phyloP scores from a whole-genome alignment of 768 basidiomycete species.

The Inosperma sp. region DNA sequence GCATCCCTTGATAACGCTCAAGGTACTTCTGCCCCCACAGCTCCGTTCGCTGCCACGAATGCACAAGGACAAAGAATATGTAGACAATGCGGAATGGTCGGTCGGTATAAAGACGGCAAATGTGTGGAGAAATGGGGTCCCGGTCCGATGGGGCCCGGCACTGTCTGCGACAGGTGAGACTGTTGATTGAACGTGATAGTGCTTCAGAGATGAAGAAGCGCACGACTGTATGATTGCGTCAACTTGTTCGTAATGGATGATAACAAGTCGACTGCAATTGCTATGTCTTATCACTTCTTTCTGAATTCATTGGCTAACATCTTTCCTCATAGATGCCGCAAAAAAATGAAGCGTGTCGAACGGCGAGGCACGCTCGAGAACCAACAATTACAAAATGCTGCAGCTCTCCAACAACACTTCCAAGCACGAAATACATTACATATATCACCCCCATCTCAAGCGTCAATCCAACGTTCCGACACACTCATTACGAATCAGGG shows the following conservation, averaged over 20 bases:
- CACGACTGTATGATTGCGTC: too few relatives aligned
- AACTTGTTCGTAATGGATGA: too few relatives aligned
- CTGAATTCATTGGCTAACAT: constrained; percentile 5
- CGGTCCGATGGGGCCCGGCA: constrained; percentile 77
- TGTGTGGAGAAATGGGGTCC: constrained; percentile 89
- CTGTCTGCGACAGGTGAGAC: constrained; percentile 71
- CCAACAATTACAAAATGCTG: constrained; percentile 26
- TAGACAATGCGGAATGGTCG: constrained; percentile 66
- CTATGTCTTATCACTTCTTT: constrained; percentile 4
- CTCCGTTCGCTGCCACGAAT: constrained; percentile 45
- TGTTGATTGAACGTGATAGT: too few relatives aligned
- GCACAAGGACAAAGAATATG: constrained; percentile 70
- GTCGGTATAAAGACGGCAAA: constrained; percentile 78
- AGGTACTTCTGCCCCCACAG: constrained; percentile 9
- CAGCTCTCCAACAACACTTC: constrained; percentile 21
- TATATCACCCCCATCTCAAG: constrained; percentile 19
- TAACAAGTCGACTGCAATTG: too few relatives aligned
- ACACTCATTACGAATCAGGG: constrained; percentile 22
- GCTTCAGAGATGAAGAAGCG: too few relatives aligned
- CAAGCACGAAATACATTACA: constrained; percentile 20
- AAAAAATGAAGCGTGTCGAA: constrained; percentile 85
- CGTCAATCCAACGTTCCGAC: constrained; percentile 24
- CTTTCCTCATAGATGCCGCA: constrained; percentile 52
- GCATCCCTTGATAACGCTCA: constrained; percentile 15
- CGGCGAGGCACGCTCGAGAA: constrained; percentile 60